Conservation (phyloP, 2,329 filamentous ascomycete species). For the Phyllosticta citriasiana region DNA sequence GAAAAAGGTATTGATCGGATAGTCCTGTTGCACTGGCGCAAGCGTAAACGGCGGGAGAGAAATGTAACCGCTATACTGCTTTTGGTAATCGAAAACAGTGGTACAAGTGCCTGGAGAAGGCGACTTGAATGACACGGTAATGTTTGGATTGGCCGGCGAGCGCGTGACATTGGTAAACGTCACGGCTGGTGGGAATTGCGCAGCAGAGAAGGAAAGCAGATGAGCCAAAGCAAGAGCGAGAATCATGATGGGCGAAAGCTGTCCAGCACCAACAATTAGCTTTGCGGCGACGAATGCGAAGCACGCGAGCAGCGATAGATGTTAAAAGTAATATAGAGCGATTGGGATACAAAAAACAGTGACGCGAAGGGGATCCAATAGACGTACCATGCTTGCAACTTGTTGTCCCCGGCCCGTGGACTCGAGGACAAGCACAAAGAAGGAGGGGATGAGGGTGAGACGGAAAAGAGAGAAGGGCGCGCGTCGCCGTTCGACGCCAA, state of each 20-base stretch:
- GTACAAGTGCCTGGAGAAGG: constrained; percentile 51
- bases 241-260: not conserved
- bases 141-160: constrained; percentile 52
- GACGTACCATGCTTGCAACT: too few relatives aligned
- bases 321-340: not conserved
- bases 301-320: not conserved
- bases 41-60: constrained; percentile 45
- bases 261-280: not conserved
- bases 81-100: constrained; percentile 54
- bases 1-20: constrained; percentile 55
- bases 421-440: too few relatives aligned
- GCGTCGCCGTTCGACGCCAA: not conserved
- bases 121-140: constrained; percentile 59
- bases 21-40: constrained; percentile 40
- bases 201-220: constrained; percentile 14
- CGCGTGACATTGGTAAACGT: constrained; percentile 43
- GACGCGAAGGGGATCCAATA: too few relatives aligned
- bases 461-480: not conserved
- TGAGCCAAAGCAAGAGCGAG: not conserved
- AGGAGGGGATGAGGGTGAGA: not conserved
- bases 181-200: constrained; percentile 32
- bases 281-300: not conserved
- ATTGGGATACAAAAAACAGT: too few relatives aligned
- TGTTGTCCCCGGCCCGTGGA: too few relatives aligned
- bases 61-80: constrained; percentile 64